Conservation (phyloP, 139 green algal genomes). For the Micractinium sp. region DNA sequence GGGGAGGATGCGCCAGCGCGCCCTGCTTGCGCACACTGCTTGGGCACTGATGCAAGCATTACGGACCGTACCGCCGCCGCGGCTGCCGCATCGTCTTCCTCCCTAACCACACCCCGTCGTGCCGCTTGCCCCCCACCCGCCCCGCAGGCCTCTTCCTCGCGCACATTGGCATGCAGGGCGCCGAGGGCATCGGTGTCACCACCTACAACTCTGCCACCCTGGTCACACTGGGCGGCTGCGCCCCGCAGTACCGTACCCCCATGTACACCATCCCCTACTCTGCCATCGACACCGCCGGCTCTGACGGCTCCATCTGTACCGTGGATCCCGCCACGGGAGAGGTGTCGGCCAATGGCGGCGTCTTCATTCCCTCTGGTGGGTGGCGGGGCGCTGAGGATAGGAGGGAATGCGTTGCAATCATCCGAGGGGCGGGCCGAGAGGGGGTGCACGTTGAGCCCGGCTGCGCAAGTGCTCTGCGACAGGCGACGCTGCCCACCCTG, state of each 20-base stretch:
- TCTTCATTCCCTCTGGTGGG: constrained; percentile 12
- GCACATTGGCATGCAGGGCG: constrained; percentile 75
- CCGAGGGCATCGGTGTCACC: constrained; percentile 77
- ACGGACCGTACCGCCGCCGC: neutral
- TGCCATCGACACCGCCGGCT: neutral
- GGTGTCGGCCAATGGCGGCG: neutral
- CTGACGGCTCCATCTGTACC: neutral
- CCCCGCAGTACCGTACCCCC: constrained; percentile 4
- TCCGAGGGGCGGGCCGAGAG: too few relatives aligned
- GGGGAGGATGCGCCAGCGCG: too few relatives aligned
- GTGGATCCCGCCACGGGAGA: neutral
- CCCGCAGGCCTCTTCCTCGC: constrained; percentile 66
- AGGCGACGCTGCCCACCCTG: too few relatives aligned
- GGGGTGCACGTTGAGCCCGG: too few relatives aligned
- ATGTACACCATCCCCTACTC: constrained; percentile 1
- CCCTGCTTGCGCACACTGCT: neutral
- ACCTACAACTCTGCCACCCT: constrained; percentile 72
- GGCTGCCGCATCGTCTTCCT: too few relatives aligned
- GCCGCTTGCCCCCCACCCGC: too few relatives aligned
- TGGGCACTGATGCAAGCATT: neutral
- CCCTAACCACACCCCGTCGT: too few relatives aligned
- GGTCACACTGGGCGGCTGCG: constrained; percentile 61
- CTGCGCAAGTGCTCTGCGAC: too few relatives aligned
- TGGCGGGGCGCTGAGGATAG: neutral
- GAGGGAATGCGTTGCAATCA: too few relatives aligned